Conservation (phyloP, 2,329 filamentous ascomycete genomes). For the Elsinoe batatas region DNA sequence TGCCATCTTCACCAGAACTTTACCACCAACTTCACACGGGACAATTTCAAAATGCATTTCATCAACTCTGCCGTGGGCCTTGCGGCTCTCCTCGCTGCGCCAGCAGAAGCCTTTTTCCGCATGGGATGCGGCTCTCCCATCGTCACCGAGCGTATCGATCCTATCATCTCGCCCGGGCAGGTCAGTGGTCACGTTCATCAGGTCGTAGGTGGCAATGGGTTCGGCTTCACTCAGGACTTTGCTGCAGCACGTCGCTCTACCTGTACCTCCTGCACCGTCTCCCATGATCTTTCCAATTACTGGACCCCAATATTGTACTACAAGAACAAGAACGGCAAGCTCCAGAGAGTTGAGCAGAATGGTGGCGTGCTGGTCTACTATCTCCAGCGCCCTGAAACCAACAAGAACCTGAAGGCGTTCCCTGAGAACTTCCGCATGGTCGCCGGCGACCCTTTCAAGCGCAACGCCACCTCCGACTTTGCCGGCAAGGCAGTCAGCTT, state of each 20-base stretch:
- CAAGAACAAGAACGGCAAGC: constrained; percentile 49
- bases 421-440: constrained; percentile 63
- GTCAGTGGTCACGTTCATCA: constrained; percentile 57
- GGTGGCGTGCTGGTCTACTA: constrained; percentile 69
- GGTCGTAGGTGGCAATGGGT: constrained; percentile 61
- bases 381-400: constrained; percentile 40
- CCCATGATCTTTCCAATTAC: constrained; percentile 63
- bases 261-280: constrained; percentile 62
- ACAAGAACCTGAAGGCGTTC: constrained; percentile 57
- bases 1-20: not conserved
- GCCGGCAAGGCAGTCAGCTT: constrained; percentile 46
- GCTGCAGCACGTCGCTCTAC: constrained; percentile 49
- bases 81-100: constrained; percentile 26
- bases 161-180: constrained; percentile 54
- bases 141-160: constrained; percentile 53
- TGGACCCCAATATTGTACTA: constrained; percentile 68
- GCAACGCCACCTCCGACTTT: constrained; percentile 47
- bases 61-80: constrained; percentile 14
- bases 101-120: constrained; percentile 56
- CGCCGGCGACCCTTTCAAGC: constrained; percentile 51
- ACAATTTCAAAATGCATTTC: constrained; percentile 11
- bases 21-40: not conserved
- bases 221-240: constrained; percentile 53
- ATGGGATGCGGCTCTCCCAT: constrained; percentile 56
- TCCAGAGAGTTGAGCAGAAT: constrained; percentile 47